A percentile compares a stretch with the other conserved stretches of the same genome.
Conservation (phyloP, 23 red algal genomes). For the Gracilaria gracilis region DNA sequence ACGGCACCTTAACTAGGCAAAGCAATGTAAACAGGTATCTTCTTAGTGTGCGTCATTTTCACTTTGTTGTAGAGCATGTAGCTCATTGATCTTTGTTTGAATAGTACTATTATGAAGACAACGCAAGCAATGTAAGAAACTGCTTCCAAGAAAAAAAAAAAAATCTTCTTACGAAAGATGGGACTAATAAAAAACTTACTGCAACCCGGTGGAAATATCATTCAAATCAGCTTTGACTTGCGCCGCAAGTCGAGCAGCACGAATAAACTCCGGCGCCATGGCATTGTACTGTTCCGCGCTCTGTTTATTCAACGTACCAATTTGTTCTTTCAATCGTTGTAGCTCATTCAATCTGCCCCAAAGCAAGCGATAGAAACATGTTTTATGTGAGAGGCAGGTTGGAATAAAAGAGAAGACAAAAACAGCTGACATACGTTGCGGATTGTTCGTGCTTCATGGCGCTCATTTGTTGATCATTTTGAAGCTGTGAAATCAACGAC, state of each 20-base stretch:
- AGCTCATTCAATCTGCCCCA: not conserved
- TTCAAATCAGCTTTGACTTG: conserved; percentile 46
- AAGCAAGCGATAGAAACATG: not conserved
- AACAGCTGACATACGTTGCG: conserved; percentile 21
- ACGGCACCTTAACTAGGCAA: not conserved
- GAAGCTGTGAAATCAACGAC: conserved; percentile 11
- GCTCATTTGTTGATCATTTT: conserved; percentile 16
- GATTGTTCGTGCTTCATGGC: conserved; percentile 31
- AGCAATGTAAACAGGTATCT: not conserved
- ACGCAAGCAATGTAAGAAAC: not conserved
- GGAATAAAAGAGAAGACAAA: not conserved
- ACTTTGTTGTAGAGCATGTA: conserved; percentile 6
- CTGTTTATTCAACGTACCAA: conserved; percentile 10
- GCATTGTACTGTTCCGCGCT: conserved; percentile 32
- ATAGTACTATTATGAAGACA: not conserved
- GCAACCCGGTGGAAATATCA: conserved; percentile 18
- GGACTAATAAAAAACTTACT: conserved; percentile 4
- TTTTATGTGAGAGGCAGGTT: not conserved
- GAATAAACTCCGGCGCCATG: conserved; percentile 11
- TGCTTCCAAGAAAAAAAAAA: not conserved
- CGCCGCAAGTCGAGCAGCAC: conserved; percentile 39
- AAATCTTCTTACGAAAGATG: not conserved
- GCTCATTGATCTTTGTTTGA: not conserved
- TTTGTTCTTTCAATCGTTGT: not conserved
- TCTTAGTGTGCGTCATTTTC: not conserved